Percentiles rank a stretch among this genome's conserved stretches.
Conservation (phyloP, 2,329 filamentous ascomycete species). For the Paraphaeosphaeria minitans region DNA sequence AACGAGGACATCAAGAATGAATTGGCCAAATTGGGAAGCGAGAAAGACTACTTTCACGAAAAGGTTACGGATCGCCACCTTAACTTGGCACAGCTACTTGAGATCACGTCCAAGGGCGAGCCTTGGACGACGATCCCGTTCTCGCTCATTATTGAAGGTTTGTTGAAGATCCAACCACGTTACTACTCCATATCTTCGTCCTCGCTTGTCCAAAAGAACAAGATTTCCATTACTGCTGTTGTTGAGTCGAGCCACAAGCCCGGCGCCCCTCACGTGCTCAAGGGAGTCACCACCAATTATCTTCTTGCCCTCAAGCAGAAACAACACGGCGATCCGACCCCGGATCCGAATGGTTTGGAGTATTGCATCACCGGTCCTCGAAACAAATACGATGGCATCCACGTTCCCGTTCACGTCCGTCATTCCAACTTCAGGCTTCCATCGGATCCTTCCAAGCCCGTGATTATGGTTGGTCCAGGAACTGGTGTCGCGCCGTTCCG, state of each 20-base stretch:
- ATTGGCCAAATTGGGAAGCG: slow-evolving; percentile 83
- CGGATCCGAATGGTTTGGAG: slow-evolving; percentile 80
- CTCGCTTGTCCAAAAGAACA: slow-evolving; percentile 89
- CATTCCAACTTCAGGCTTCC: slow-evolving; percentile 99
- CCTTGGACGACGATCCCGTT: slow-evolving; percentile 88
- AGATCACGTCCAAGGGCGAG: slow-evolving; percentile 72
- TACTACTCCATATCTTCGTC: slow-evolving; percentile 99
- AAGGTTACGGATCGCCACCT: slow-evolving; percentile 80
- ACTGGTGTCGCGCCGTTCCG: slow-evolving; percentile 97
- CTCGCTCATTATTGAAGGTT: slow-evolving; percentile 89
- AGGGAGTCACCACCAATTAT: slow-evolving; percentile 97
- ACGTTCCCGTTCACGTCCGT: slow-evolving; percentile 92
- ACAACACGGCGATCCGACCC: slow-evolving; percentile 84
- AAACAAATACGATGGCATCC: slow-evolving; percentile 96
- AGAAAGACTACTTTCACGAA: slow-evolving; percentile 94
- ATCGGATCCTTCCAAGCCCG: slow-evolving; percentile 88
- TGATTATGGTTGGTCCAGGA: slow-evolving; percentile 95
- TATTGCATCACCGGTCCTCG: slow-evolving; percentile 88
- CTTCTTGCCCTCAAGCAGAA: slow-evolving; percentile 93
- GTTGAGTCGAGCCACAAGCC: slow-evolving; percentile 84
- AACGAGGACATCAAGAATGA: slow-evolving; percentile 83
- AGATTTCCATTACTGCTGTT: slow-evolving; percentile 92
- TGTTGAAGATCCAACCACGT: slow-evolving; percentile 93
- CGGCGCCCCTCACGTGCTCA: slow-evolving; percentile 78
- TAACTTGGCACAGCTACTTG: slow-evolving; percentile 87